Conservation (phyloP, 2,329 filamentous ascomycete species). For the Sordariomycetes sp. region DNA sequence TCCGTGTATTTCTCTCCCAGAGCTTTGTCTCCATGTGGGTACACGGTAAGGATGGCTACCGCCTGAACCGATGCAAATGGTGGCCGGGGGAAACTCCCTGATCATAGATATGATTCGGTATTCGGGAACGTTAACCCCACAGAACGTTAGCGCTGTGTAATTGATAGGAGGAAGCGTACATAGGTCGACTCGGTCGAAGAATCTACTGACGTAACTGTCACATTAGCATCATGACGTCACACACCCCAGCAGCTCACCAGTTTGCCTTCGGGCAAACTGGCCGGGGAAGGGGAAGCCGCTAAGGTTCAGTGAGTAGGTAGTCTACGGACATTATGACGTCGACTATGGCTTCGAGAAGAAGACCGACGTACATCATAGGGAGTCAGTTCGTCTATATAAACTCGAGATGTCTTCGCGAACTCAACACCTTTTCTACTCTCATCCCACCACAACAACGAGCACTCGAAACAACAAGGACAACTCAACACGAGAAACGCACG, state of each 20-base stretch:
- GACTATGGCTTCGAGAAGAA: background rate
- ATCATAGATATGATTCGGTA: too few species aligned
- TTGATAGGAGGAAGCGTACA: too few species aligned
- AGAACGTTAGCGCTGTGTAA: background rate
- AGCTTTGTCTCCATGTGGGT: too few species aligned
- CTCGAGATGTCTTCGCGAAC: background rate
- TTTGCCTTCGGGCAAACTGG: background rate
- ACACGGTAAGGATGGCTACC: too few species aligned
- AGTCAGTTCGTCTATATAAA: conserved; percentile 4
- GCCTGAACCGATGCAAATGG: too few species aligned
- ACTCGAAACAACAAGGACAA: too few species aligned
- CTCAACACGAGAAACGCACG: too few species aligned
- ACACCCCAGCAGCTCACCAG: too few species aligned
- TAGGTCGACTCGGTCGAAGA: too few species aligned
- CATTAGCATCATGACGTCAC: background rate
- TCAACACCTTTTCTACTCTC: background rate
- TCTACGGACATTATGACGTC: background rate
- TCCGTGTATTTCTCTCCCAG: too few species aligned
- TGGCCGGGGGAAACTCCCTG: too few species aligned
- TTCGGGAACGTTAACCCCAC: background rate
- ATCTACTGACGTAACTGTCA: background rate
- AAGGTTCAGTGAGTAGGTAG: background rate
- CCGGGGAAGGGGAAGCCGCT: background rate
- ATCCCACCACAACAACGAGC: background rate
- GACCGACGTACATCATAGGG: background rate